phyloP scores from a whole-genome alignment of 495 filamentous ascomycete species.

The Talaromyces proteolyticus region DNA sequence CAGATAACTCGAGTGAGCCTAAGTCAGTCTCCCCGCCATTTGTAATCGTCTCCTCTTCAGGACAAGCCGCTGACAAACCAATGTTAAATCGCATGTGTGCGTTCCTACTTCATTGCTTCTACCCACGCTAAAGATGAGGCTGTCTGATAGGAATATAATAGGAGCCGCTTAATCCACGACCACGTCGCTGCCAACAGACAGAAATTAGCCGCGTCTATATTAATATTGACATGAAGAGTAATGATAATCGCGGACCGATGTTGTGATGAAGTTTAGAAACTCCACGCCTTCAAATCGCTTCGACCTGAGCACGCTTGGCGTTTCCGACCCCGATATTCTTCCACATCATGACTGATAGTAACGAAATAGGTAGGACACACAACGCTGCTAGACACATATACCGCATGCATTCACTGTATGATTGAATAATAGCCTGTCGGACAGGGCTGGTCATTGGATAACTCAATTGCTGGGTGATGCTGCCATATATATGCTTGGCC shows the following conservation, averaged over 20 bases:
- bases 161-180: too few species aligned
- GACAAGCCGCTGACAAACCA: too few species aligned
- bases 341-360: slow-evolving; percentile 42
- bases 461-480: slow-evolving; percentile 42
- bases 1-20: too few species aligned
- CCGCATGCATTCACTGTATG: slow-evolving; percentile 51
- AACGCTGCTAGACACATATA: slow-evolving; percentile 48
- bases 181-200: too few species aligned
- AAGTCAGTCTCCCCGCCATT: too few species aligned
- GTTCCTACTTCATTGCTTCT: too few species aligned
- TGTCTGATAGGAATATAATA: too few species aligned
- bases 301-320: slow-evolving; percentile 32
- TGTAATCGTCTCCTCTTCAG: too few species aligned
- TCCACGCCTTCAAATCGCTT: slow-evolving; percentile 24
- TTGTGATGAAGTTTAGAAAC: background rate
- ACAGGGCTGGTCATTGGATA: slow-evolving; percentile 45
- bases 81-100: too few species aligned
- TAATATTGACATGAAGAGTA: background rate
- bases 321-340: slow-evolving; percentile 52
- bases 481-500: slow-evolving; percentile 44
- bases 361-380: slow-evolving; percentile 39
- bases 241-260: too few species aligned
- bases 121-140: too few species aligned
- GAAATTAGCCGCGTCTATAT: background rate
- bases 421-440: slow-evolving; percentile 45